Percentiles rank a stretch among this genome's conserved stretches.
Evolutionary conservation across 2,329 filamentous ascomycete species (phyloP).

Genomic region (Canariomyces notabilis): DNA sequence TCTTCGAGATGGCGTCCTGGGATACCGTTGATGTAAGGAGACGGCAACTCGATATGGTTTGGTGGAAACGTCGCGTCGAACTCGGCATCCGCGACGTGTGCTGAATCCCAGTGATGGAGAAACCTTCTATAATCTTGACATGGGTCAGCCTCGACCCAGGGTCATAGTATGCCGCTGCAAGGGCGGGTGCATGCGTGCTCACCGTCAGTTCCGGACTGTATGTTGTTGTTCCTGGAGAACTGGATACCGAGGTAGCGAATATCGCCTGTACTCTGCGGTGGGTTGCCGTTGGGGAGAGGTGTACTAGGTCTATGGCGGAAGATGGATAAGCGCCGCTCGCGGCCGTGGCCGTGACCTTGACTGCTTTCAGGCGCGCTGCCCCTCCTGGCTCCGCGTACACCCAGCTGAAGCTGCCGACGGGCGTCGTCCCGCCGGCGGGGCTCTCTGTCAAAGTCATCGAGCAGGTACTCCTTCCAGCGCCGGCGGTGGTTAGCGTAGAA

Average conservation of each 20-base stretch:
- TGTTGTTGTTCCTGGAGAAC: conserved; percentile 37
- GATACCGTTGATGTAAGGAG: conserved; percentile 37
- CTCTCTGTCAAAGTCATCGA: conserved; percentile 44
- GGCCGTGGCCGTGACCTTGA: conserved; percentile 23
- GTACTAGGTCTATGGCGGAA: conserved; percentile 33
- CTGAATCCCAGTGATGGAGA: conserved; percentile 41
- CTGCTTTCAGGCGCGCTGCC: conserved; percentile 35
- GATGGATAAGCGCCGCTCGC: conserved; percentile 38
- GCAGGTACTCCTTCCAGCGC: conserved; percentile 44
- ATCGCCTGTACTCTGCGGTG: conserved; percentile 31
- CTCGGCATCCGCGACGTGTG: conserved; percentile 42
- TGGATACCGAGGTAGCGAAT: conserved; percentile 47
- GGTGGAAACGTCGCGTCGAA: conserved; percentile 43
- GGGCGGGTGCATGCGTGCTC: conserved; percentile 21
- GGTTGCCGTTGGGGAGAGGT: conserved; percentile 15
- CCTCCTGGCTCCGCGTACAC: conserved; percentile 36
- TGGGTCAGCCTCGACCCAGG: conserved; percentile 8
- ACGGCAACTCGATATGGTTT: conserved; percentile 43
- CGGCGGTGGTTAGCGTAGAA: conserved; percentile 44
- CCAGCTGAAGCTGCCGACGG: conserved; percentile 41
- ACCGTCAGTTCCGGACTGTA: conserved; percentile 34
- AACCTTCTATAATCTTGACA: conserved; percentile 42
- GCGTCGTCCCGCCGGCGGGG: conserved; percentile 43
- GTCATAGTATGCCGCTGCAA: background rate
- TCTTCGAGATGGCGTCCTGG: conserved; percentile 7